Evolutionary conservation across 768 basidiomycete genomes (phyloP).

Genomic region (Pisolithus microcarpus): DNA sequence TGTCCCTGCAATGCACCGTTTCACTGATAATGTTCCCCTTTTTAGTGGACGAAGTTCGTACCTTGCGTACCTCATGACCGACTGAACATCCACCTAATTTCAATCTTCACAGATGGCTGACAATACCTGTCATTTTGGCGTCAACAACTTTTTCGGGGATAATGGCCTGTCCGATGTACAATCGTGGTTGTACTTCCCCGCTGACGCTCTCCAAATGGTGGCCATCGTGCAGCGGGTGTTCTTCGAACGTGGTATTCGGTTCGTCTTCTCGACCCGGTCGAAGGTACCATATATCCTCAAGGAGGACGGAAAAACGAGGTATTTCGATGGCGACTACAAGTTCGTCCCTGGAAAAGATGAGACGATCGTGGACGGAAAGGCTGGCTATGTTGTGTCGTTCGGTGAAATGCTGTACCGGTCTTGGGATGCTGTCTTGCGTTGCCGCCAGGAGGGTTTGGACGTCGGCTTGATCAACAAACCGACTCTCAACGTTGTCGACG

Average conservation of each 20-base stretch:
- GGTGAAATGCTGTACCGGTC: slow-evolving; percentile 85
- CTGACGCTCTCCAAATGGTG: slow-evolving; percentile 74
- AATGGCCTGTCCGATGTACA: slow-evolving; percentile 78
- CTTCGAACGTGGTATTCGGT: slow-evolving; percentile 76
- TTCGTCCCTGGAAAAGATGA: slow-evolving; percentile 86
- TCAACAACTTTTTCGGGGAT: slow-evolving; percentile 86
- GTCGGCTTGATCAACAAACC: slow-evolving; percentile 86
- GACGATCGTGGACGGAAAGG: slow-evolving; percentile 65
- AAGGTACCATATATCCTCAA: slow-evolving; percentile 85
- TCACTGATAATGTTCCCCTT: neutral
- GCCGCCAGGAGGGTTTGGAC: slow-evolving; percentile 64
- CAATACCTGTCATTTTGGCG: slow-evolving; percentile 57
- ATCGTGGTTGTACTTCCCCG: slow-evolving; percentile 83
- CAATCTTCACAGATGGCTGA: slow-evolving; percentile 42
- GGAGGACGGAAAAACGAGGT: slow-evolving; percentile 58
- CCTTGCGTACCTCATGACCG: neutral
- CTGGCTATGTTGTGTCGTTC: slow-evolving; percentile 78
- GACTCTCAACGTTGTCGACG: slow-evolving; percentile 77
- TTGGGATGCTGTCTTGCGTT: slow-evolving; percentile 74
- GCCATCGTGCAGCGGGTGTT: slow-evolving; percentile 72
- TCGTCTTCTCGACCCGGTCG: slow-evolving; percentile 83
- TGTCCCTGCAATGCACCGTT: neutral
- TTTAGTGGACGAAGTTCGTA: slow-evolving; percentile 49
- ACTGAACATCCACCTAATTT: neutral
- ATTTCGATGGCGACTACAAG: slow-evolving; percentile 64